A percentile compares a stretch with the other conserved stretches of the same genome.
These are phyloP conservation scores for Ogataea kodamae DNA, from an alignment of 805 yeast genomes.

Conservation along the genomic window DNA sequence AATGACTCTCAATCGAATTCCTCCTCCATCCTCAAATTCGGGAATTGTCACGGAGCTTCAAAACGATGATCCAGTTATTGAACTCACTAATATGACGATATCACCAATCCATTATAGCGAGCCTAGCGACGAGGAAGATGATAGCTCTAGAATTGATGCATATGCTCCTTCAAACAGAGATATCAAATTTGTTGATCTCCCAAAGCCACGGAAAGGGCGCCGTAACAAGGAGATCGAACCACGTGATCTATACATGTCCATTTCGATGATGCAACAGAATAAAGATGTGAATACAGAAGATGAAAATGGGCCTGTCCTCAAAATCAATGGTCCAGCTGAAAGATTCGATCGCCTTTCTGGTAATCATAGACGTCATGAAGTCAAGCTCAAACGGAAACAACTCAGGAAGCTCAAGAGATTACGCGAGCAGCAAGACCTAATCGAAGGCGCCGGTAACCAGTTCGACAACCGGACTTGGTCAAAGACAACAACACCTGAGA, in stretches of 20 bases:
- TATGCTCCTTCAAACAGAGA: constrained; percentile 22
- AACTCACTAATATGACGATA: constrained; percentile 9
- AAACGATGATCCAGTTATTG: constrained; percentile 8
- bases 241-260: constrained; percentile 78
- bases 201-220: constrained; percentile 45
- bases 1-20: constrained; percentile 16
- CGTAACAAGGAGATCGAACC: constrained; percentile 58
- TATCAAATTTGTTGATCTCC: constrained; percentile 59
- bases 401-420: constrained; percentile 19
- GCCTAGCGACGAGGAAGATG: constrained; percentile 37
- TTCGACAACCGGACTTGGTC: constrained; percentile 9
- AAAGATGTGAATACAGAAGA: constrained; percentile 36
- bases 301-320: constrained; percentile 74
- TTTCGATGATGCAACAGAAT: constrained; percentile 68
- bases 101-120: constrained; percentile 36
- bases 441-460: constrained; percentile 10
- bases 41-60: constrained; percentile 18
- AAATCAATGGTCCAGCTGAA: constrained; percentile 76
- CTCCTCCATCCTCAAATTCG: constrained; percentile 21
- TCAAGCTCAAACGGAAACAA: constrained; percentile 22
- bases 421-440: too few relatives aligned
- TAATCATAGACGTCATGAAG: constrained; percentile 22
- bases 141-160: constrained; percentile 4
- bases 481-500: constrained; percentile 23
- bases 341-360: constrained; percentile 39